Conservation (phyloP, 495 filamentous ascomycete genomes). For the Penicillium malachiteum region DNA sequence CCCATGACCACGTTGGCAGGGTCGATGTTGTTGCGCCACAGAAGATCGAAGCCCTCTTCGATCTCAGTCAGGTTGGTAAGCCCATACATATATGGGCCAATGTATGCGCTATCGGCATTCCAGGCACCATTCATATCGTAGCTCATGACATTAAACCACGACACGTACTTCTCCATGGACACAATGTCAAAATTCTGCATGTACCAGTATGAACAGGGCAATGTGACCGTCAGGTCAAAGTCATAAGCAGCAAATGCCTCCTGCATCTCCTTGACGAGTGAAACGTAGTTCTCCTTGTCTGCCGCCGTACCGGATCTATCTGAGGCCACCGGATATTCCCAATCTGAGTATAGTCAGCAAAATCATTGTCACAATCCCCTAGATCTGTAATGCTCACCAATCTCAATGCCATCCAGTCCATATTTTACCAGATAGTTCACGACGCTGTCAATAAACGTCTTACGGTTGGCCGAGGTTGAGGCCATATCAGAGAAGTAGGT, state of each 20-base stretch:
- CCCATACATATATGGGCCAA: neutral
- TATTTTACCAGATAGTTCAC: constrained; percentile 41
- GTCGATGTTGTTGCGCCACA: constrained; percentile 32
- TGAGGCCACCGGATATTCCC: constrained; percentile 49
- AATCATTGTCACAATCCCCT: neutral
- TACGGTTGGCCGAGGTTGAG: constrained; percentile 25
- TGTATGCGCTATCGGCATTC: constrained; percentile 7
- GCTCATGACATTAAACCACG: constrained; percentile 57
- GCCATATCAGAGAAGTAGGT: constrained; percentile 34
- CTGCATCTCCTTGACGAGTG: too few relatives aligned
- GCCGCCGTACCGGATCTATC: constrained; percentile 34
- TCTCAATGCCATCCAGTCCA: constrained; percentile 54
- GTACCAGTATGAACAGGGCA: constrained; percentile 26
- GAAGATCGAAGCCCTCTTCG: constrained; percentile 16
- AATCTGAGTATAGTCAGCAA: constrained; percentile 30
- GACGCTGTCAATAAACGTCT: constrained; percentile 31
- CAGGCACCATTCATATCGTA: constrained; percentile 41
- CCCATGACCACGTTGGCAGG: constrained; percentile 37
- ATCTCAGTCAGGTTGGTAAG: constrained; percentile 38
- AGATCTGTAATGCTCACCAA: constrained; percentile 14
- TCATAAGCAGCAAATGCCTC: constrained; percentile 16
- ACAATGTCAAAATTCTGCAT: constrained; percentile 46
- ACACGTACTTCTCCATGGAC: constrained; percentile 29
- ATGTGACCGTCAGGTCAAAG: neutral
- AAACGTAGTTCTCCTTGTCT: constrained; percentile 43